A percentile compares a stretch with the other conserved stretches of the same genome.
phyloP scores from a whole-genome alignment of 2,329 filamentous ascomycete species.

The Fusarium compactum region DNA sequence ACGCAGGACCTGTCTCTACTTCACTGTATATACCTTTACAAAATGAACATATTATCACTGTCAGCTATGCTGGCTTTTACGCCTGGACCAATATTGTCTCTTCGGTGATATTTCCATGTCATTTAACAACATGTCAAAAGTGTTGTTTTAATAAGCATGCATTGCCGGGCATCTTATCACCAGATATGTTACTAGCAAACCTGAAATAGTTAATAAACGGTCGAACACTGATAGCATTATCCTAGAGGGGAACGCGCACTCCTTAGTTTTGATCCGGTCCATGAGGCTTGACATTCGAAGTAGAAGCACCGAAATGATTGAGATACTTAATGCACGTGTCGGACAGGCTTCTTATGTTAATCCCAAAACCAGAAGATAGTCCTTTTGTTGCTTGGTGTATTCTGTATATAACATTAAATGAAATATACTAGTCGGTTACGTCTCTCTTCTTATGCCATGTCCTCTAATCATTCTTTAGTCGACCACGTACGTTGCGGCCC shows the following conservation, averaged over 20 bases:
- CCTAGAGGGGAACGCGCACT: too few species aligned
- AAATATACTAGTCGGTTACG: not conserved
- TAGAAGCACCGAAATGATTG: not conserved
- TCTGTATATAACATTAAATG: not conserved
- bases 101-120: not conserved
- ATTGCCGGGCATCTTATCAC: too few species aligned
- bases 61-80: not conserved
- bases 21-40: conserved; percentile 22
- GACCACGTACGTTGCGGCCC: not conserved
- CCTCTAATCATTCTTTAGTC: not conserved
- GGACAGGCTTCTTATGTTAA: not conserved
- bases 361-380: not conserved
- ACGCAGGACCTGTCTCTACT: conserved; percentile 10
- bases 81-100: not conserved
- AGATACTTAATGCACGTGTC: not conserved
- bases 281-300: not conserved
- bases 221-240: not conserved
- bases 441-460: not conserved
- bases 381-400: not conserved
- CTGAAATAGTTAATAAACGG: too few species aligned
- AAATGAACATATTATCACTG: conserved; percentile 12
- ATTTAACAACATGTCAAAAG: too few species aligned
- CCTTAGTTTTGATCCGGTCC: not conserved
- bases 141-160: too few species aligned
- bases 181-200: too few species aligned